Conservation (phyloP, 495 filamentous ascomycete species). For the Melanomma pulvis-pyrius region DNA sequence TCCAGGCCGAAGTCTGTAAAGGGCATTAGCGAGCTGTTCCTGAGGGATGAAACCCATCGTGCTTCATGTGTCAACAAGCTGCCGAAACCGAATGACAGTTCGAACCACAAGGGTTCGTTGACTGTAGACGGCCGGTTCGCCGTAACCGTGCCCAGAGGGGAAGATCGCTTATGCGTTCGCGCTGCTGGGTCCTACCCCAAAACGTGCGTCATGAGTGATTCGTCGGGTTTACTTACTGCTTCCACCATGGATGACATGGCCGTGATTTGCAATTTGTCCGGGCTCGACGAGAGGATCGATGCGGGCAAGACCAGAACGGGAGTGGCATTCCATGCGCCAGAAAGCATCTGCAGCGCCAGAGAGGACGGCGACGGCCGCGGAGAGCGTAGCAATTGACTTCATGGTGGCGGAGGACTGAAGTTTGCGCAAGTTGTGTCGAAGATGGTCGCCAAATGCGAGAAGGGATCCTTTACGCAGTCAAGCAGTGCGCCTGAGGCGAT, state of each 20-base stretch:
- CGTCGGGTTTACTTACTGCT: constrained; percentile 51
- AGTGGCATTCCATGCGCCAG: constrained; percentile 85
- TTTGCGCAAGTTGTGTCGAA: neutral
- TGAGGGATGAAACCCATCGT: constrained; percentile 4
- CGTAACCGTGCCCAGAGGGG: constrained; percentile 12
- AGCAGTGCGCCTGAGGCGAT: neutral
- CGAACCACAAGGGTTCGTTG: constrained; percentile 2
- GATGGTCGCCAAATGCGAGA: neutral
- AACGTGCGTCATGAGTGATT: constrained; percentile 8
- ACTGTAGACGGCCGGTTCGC: neutral
- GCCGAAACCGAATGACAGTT: constrained; percentile 17
- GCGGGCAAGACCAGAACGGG: constrained; percentile 62
- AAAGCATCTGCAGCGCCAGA: constrained; percentile 60
- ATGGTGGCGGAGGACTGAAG: constrained; percentile 5
- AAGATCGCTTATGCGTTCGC: constrained; percentile 24
- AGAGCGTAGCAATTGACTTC: constrained; percentile 22
- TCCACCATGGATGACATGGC: constrained; percentile 57
- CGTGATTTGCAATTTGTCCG: constrained; percentile 52
- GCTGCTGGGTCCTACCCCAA: constrained; percentile 4
- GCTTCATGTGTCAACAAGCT: constrained; percentile 19
- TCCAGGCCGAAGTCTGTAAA: constrained; percentile 53
- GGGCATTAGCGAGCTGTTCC: constrained; percentile 1
- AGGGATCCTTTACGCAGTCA: neutral
- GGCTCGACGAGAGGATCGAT: constrained; percentile 59
- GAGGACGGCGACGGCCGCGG: constrained; percentile 19